A percentile compares a stretch with the other conserved stretches of the same genome.
Evolutionary conservation across 2,329 filamentous ascomycete species (phyloP).

Genomic region (Chaetomiaceae sp.): DNA sequence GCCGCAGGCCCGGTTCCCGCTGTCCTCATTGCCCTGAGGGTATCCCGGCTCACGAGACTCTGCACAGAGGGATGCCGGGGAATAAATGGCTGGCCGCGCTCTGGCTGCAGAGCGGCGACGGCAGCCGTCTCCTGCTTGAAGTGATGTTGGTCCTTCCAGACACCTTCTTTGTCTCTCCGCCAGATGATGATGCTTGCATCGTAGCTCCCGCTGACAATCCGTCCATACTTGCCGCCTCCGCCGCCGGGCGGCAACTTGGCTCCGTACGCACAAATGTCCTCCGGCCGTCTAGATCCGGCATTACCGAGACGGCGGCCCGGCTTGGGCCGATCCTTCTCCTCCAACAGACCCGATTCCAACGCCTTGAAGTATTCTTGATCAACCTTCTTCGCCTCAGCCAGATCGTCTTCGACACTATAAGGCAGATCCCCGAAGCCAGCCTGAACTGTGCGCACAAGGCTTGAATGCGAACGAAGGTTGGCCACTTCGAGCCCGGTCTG

Average conservation of each 20-base stretch:
- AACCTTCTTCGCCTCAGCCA: constrained; percentile 65
- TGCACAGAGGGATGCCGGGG: constrained; percentile 23
- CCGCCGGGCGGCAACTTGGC: constrained; percentile 87
- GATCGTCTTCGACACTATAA: constrained; percentile 71
- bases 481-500: constrained; percentile 83
- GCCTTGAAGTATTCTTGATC: constrained; percentile 69
- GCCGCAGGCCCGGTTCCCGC: neutral
- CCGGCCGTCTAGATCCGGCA: constrained; percentile 68
- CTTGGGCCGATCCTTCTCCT: constrained; percentile 34
- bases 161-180: constrained; percentile 78
- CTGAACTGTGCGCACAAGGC: constrained; percentile 89
- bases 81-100: constrained; percentile 10
- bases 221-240: constrained; percentile 80
- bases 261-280: constrained; percentile 73
- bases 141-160: constrained; percentile 75
- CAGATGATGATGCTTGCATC: constrained; percentile 95
- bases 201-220: constrained; percentile 97
- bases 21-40: neutral
- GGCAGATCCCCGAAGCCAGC: constrained; percentile 88
- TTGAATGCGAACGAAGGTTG: constrained; percentile 73
- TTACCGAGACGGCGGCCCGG: constrained; percentile 48
- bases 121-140: constrained; percentile 71
- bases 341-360: constrained; percentile 47
- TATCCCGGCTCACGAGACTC: constrained; percentile 1
- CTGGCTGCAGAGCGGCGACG: constrained; percentile 40